A percentile compares a stretch with the other conserved stretches of the same genome.
These are phyloP conservation scores for Arachnopeziza araneosa DNA, from an alignment of 2,329 filamentous ascomycete genomes.

Conservation along the genomic window DNA sequence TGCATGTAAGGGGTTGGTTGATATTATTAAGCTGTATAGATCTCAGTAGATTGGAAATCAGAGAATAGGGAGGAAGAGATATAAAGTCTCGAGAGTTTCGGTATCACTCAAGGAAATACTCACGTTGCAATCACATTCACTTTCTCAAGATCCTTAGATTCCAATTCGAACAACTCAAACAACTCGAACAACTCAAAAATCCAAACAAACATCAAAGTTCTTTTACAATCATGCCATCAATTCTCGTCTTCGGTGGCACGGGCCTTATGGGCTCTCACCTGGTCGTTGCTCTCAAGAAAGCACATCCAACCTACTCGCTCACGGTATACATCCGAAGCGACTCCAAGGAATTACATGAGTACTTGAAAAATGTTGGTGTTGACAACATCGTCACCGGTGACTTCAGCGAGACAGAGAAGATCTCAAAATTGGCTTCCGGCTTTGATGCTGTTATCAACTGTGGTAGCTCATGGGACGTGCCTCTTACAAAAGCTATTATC, in stretches of 20 bases:
- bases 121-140: no score
- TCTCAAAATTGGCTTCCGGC: not conserved
- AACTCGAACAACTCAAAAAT: no score
- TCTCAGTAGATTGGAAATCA: no score
- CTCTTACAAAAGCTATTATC: not conserved
- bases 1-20: no score
- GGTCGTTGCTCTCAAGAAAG: conserved; percentile 1
- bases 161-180: no score
- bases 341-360: not conserved
- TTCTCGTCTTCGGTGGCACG: conserved; percentile 3
- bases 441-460: conserved; percentile 1
- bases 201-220: not conserved
- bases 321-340: not conserved
- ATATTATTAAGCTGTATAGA: no score
- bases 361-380: not conserved
- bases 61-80: no score
- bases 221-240: conserved; percentile 2
- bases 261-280: conserved; percentile 2
- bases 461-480: not conserved
- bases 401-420: conserved; percentile 3
- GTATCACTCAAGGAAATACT: no score
- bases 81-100: no score
- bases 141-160: no score
- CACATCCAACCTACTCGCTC: not conserved
- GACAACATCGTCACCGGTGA: not conserved